Evolutionary conservation across 2,329 filamentous ascomycete species (phyloP).

Genomic region (Pestalotiopsis sp.): DNA sequence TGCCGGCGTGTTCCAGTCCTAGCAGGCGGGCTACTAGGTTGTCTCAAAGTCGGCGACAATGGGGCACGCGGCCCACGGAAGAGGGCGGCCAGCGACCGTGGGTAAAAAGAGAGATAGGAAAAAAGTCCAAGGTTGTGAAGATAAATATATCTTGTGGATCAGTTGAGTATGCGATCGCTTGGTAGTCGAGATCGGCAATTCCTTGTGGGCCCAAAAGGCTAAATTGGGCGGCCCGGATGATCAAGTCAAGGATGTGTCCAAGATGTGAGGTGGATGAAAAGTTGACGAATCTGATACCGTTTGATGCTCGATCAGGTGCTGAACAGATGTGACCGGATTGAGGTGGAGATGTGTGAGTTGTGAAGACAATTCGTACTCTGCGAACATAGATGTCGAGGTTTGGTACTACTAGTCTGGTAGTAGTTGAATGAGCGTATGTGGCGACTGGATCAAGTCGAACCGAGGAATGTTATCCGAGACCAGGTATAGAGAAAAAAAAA

Average conservation of each 20-base stretch:
- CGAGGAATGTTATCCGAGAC: not conserved
- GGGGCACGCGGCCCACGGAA: slow-evolving; percentile 3
- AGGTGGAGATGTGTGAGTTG: not conserved
- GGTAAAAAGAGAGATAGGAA: too few relatives aligned
- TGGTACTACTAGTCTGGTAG: not conserved
- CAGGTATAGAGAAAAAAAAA: slow-evolving; percentile 1
- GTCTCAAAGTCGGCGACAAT: not conserved
- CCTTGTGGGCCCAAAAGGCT: slow-evolving; percentile 1
- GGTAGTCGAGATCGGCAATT: slow-evolving; percentile 1
- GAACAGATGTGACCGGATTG: not conserved
- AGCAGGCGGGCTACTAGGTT: not conserved
- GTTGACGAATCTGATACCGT: not conserved
- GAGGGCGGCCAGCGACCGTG: not conserved
- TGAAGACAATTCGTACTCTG: not conserved
- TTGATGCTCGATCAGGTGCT: not conserved
- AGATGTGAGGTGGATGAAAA: not conserved
- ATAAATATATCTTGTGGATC: not conserved
- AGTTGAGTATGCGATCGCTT: not conserved
- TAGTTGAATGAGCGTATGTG: not conserved
- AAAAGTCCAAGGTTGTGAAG: not conserved
- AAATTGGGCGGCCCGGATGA: not conserved
- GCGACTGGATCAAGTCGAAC: not conserved
- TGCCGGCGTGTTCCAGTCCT: not conserved
- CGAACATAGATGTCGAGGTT: slow-evolving; percentile 10
- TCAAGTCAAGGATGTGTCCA: slow-evolving; percentile 2